Percentiles rank a stretch among this genome's conserved stretches.
These are phyloP conservation scores for Blastocystis sp. DNA, from an alignment of 352 stramenopile genomes.

Conservation along the genomic window DNA sequence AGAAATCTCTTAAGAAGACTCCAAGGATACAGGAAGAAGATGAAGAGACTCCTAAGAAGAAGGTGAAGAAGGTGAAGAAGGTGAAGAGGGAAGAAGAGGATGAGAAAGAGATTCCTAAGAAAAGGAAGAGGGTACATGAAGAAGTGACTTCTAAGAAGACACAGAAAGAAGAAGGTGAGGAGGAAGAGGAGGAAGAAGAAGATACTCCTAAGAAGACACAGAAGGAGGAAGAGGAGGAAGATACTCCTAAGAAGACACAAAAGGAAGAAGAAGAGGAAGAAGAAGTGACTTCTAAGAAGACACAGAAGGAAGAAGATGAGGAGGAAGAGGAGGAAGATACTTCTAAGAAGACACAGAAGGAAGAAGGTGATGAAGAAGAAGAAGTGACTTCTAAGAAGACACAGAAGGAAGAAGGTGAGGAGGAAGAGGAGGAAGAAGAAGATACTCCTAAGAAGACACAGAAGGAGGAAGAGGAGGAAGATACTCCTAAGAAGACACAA, in stretches of 20 bases:
- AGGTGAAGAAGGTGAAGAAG: not conserved
- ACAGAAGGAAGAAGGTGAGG: not conserved
- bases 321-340: not conserved
- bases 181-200: not conserved
- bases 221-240: not conserved
- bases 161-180: not conserved
- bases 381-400: not conserved
- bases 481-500: not conserved
- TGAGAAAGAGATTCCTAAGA: not conserved
- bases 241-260: not conserved
- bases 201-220: not conserved
- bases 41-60: too few species aligned
- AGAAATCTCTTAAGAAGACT: too few species aligned
- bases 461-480: not conserved
- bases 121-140: constrained; percentile 6
- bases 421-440: constrained; percentile 24
- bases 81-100: not conserved
- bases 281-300: not conserved
- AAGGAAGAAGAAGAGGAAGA: not conserved
- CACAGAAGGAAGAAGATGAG: not conserved
- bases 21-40: not conserved
- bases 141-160: not conserved
- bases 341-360: not conserved
- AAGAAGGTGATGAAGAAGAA: not conserved
- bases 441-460: not conserved